phyloP scores from a whole-genome alignment of 2,329 filamentous ascomycete species.

The Penicillium olsonii region DNA sequence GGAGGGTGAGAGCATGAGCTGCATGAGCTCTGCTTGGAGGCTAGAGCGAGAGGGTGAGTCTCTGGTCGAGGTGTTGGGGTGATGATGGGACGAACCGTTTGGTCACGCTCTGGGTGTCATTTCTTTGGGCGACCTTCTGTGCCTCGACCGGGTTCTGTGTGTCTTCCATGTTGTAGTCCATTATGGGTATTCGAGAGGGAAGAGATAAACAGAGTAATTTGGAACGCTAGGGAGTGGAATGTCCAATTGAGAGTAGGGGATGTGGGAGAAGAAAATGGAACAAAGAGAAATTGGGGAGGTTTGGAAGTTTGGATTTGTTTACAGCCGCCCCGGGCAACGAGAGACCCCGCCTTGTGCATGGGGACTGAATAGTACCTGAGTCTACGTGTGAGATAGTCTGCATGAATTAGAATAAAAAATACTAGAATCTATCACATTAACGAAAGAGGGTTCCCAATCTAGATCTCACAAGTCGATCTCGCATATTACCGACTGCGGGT shows the following conservation, averaged over 20 bases:
- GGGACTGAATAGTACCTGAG: no score
- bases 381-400: no score
- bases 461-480: neutral
- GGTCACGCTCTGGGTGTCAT: constrained; percentile 72
- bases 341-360: neutral
- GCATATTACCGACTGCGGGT: neutral
- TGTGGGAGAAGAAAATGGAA: neutral
- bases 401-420: neutral
- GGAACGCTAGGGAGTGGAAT: constrained; percentile 12
- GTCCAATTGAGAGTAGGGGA: neutral
- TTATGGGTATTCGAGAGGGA: constrained; percentile 26
- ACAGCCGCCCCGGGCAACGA: constrained; percentile 11
- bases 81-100: constrained; percentile 62
- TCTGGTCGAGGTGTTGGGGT: neutral
- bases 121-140: constrained; percentile 59
- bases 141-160: constrained; percentile 68
- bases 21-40: constrained; percentile 96
- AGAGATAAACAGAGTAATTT: neutral
- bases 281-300: constrained; percentile 1
- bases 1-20: constrained; percentile 92
- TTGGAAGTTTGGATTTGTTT: constrained; percentile 7
- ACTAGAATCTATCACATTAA: no score
- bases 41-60: constrained; percentile 50
- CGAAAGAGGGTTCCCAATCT: neutral
- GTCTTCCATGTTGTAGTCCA: constrained; percentile 61